These are phyloP conservation scores for Tilletiaria anomala DNA, from an alignment of 1,284 basidiomycete genomes.

Conservation along the genomic window DNA sequence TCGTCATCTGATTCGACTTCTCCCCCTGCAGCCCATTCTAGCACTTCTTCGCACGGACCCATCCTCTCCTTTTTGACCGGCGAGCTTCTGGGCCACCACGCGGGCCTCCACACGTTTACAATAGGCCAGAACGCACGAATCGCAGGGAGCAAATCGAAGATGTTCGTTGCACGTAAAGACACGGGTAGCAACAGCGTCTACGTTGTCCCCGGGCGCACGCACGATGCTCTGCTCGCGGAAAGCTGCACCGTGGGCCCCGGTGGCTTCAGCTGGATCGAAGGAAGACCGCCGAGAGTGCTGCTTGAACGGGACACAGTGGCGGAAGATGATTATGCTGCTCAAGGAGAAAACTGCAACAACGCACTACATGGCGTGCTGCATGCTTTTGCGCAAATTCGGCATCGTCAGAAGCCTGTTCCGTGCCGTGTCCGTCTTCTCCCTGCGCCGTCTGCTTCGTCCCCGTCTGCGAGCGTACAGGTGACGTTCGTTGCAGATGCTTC, in stretches of 20 bases:
- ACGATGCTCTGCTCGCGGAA: not conserved
- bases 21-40: slow-evolving; percentile 55
- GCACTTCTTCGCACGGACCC: slow-evolving; percentile 52
- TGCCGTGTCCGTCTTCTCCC: not conserved
- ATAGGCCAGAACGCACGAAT: slow-evolving; percentile 67
- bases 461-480: not conserved
- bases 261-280: no score
- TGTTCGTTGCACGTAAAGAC: slow-evolving; percentile 64
- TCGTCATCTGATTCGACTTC: slow-evolving; percentile 5
- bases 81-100: slow-evolving; percentile 51
- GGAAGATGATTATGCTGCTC: no score
- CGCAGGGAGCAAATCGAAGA: slow-evolving; percentile 49
- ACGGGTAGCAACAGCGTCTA: not conserved
- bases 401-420: not conserved
- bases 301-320: no score
- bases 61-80: slow-evolving; percentile 55
- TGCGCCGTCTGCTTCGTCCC: not conserved
- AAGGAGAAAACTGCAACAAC: no score
- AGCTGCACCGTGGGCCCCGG: no score
- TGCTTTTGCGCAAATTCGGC: not conserved
- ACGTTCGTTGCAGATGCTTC: no score
- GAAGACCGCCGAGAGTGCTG: no score
- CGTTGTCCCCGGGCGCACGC: not conserved
- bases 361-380: no score
- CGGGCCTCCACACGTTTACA: slow-evolving; percentile 74